Evolutionary conservation across 805 yeast genomes (phyloP).

Genomic region (Scheffersomyces spartinae): DNA sequence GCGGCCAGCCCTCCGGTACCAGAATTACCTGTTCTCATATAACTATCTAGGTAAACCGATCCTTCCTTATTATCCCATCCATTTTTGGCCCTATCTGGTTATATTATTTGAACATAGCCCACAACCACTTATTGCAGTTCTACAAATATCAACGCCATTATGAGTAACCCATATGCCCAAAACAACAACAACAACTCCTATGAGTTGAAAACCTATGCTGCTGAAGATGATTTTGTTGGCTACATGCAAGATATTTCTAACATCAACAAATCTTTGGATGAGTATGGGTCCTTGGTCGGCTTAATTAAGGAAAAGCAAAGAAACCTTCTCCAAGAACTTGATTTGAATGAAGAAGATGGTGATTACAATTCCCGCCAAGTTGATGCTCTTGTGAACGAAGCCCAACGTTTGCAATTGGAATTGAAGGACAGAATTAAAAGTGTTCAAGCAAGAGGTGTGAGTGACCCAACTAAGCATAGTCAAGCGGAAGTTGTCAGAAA

Average conservation of each 20-base stretch:
- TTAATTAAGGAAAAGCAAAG: slow-evolving; percentile 30
- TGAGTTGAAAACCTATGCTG: slow-evolving; percentile 15
- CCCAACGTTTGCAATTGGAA: slow-evolving; percentile 62
- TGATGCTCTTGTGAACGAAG: slow-evolving; percentile 66
- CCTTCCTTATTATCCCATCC: too few relatives aligned
- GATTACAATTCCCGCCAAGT: slow-evolving; percentile 61
- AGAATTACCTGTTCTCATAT: too few relatives aligned
- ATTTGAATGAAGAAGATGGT: slow-evolving; percentile 52
- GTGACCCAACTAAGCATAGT: slow-evolving; percentile 70
- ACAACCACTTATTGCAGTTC: too few relatives aligned
- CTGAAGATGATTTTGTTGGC: slow-evolving; percentile 30
- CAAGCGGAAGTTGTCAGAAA: slow-evolving; percentile 86
- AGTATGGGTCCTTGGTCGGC: slow-evolving; percentile 25
- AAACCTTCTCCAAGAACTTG: slow-evolving; percentile 29
- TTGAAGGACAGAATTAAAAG: slow-evolving; percentile 69
- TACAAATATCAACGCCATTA: slow-evolving; percentile 5
- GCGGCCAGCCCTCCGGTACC: too few relatives aligned
- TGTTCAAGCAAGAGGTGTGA: slow-evolving; percentile 58
- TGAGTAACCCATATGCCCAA: slow-evolving; percentile 26
- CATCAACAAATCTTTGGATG: slow-evolving; percentile 30
- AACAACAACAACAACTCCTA: slow-evolving; percentile 11
- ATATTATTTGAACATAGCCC: slow-evolving; percentile 1
- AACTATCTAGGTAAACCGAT: not conserved
- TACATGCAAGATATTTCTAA: slow-evolving; percentile 35
- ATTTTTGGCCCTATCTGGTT: not conserved